These are phyloP conservation scores for Coprinellus aureogranulatus DNA, from an alignment of 768 basidiomycete genomes.

Conservation along the genomic window DNA sequence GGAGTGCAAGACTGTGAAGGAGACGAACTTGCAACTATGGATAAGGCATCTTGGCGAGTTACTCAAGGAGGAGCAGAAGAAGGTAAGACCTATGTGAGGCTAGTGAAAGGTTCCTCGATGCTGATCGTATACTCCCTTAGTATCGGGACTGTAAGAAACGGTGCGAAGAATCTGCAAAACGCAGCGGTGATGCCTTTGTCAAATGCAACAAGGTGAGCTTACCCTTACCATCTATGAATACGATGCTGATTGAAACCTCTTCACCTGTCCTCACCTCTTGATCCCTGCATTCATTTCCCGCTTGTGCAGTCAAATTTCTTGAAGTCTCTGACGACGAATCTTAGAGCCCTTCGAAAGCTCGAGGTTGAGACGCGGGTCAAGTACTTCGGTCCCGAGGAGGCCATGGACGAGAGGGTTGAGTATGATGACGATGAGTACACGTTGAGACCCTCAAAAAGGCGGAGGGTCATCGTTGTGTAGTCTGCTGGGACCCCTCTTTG, in stretches of 20 bases:
- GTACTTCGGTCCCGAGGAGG: conserved; percentile 25
- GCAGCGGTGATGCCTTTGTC: conserved; percentile 39
- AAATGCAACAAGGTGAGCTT: conserved; percentile 57
- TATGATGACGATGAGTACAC: conserved; percentile 55
- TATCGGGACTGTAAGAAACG: conserved; percentile 62
- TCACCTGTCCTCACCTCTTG: background rate
- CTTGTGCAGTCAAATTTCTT: conserved; percentile 61
- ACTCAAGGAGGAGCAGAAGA: conserved; percentile 64
- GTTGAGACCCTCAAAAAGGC: conserved; percentile 32
- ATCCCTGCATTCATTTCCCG: background rate
- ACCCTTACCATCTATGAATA: too few species aligned
- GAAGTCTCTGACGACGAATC: conserved; percentile 54
- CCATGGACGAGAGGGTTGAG: conserved; percentile 42
- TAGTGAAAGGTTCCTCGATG: background rate
- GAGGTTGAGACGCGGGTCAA: conserved; percentile 49
- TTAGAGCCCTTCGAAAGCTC: conserved; percentile 60
- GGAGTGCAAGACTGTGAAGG: conserved; percentile 27
- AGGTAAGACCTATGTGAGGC: conserved; percentile 41
- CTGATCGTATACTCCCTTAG: conserved; percentile 33
- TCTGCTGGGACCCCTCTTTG: conserved; percentile 2
- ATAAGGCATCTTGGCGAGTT: conserved; percentile 61
- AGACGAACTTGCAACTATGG: conserved; percentile 60
- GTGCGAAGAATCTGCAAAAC: conserved; percentile 41
- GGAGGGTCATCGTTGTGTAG: conserved; percentile 19
- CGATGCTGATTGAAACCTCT: background rate